Conservation (phyloP, 768 basidiomycete species). For the Kwoniella dejecticola region DNA sequence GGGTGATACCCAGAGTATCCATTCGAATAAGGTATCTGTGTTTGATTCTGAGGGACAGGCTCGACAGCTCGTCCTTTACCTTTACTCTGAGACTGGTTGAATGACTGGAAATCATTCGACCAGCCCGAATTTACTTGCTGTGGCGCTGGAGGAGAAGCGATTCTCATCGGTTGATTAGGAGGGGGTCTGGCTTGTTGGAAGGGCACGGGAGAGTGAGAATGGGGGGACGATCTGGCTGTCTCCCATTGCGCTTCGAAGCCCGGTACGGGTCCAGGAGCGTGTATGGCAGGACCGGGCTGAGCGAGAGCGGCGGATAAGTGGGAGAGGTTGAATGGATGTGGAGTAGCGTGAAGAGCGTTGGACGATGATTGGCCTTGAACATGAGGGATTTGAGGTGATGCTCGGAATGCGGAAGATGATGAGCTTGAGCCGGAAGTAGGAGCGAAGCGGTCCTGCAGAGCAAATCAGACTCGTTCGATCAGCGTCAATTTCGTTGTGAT, state of each 20-base stretch:
- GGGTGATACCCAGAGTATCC: not conserved
- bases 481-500: not conserved
- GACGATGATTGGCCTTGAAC: not conserved
- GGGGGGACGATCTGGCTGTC: conserved; percentile 40
- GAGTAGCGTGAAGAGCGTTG: conserved; percentile 26
- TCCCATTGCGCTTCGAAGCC: conserved; percentile 37
- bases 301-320: conserved; percentile 35
- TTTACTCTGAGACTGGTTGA: conserved; percentile 64
- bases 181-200: conserved; percentile 1
- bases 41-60: conserved; percentile 13
- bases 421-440: conserved; percentile 12
- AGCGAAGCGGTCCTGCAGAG: conserved; percentile 11
- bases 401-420: conserved; percentile 12
- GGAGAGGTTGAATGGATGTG: conserved; percentile 46
- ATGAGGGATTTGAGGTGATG: conserved; percentile 2
- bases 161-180: not conserved
- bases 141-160: not conserved
- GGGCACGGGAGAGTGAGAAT: conserved; percentile 23
- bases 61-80: conserved; percentile 65
- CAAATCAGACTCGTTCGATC: not conserved
- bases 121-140: conserved; percentile 11
- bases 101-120: conserved; percentile 32
- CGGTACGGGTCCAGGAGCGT: conserved; percentile 12
- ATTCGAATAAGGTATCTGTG: not conserved
- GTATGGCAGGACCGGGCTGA: conserved; percentile 9